Evolutionary conservation across 1,284 basidiomycete species (phyloP).

Genomic region (Moesziomyces parantarcticus): DNA sequence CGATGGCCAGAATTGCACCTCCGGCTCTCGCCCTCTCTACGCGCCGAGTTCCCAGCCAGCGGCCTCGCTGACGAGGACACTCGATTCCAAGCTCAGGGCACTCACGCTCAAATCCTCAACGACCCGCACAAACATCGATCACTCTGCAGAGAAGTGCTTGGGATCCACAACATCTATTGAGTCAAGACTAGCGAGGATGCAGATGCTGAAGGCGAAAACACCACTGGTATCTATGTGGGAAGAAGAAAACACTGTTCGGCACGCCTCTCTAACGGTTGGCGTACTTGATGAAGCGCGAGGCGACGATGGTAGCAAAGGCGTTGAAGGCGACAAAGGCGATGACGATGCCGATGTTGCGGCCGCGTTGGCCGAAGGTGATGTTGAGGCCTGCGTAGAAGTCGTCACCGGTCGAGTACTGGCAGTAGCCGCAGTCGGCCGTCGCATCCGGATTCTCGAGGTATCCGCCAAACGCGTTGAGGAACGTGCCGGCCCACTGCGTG

Average conservation of each 20-base stretch:
- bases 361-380: conserved; percentile 72
- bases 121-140: too few relatives aligned
- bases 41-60: too few relatives aligned
- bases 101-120: too few relatives aligned
- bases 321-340: conserved; percentile 43
- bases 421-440: conserved; percentile 76
- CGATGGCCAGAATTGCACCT: too few relatives aligned
- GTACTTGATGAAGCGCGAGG: conserved; percentile 45
- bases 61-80: too few relatives aligned
- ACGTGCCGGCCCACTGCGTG: conserved; percentile 68
- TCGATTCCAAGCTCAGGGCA: too few relatives aligned
- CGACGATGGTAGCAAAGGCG: conserved; percentile 23
- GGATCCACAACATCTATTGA: background rate
- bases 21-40: too few relatives aligned
- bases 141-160: background rate
- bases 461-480: conserved; percentile 75
- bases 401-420: conserved; percentile 77
- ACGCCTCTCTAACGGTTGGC: conserved; percentile 29
- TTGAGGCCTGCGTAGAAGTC: conserved; percentile 78
- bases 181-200: background rate
- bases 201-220: background rate
- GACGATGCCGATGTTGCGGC: conserved; percentile 42
- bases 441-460: conserved; percentile 81
- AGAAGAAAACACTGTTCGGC: background rate
- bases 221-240: background rate